Evolutionary conservation across 2,329 filamentous ascomycete species (phyloP), one percentile per base, ranked within the genome.

Genomic region (Claviceps arundinis): DNA sequence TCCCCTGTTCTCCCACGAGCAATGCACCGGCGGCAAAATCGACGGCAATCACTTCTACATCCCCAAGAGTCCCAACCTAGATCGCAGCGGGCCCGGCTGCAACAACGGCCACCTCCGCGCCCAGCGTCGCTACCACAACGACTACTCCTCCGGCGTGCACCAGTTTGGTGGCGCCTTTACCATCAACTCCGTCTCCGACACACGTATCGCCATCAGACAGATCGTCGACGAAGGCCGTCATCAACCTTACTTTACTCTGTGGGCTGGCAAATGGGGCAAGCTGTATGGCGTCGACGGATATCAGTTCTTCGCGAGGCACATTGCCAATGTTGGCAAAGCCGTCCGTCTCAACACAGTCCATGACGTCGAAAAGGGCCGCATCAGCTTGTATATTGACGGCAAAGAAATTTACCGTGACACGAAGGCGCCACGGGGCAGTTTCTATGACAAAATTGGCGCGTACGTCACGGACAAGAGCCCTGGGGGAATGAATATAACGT

Each of bases 371-470:
- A 49, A 45, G 13, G 50, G 54, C 19, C 54, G 55, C 37, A 56
- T 54, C 54, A 58, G 56, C 42, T 55, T 62, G 16, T 62, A 61
- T n/a, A 55, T 61, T 47, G 57, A 62, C 48, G 59, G 60, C 53
- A 48, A 56, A 19, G 50, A 58, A 47, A 47, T 52, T 37, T 61
- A 45, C 41, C 52, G 51, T 1, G 57, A 59, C 41, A 47, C 56
- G 17, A 54, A 52, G 17, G 58, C 58, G 13, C 60, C 60, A 1
- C 48, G 50, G 16, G 60, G 58, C n/a, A 56, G 53, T 51, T 61
- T 61, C 34, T 61, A 61, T 37, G 60, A 61, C 52, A 61, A 61
- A 50, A 49, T 57, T 41, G 60, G 60, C 37, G 59, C 60, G n/a
- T 61, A 60, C 45, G 55, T 56, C 5, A 61, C 60, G 14, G 55